Evolutionary conservation across 2,329 filamentous ascomycete species (phyloP), one percentile per base, ranked within the genome.

Genomic region (Penicillium palitans): DNA sequence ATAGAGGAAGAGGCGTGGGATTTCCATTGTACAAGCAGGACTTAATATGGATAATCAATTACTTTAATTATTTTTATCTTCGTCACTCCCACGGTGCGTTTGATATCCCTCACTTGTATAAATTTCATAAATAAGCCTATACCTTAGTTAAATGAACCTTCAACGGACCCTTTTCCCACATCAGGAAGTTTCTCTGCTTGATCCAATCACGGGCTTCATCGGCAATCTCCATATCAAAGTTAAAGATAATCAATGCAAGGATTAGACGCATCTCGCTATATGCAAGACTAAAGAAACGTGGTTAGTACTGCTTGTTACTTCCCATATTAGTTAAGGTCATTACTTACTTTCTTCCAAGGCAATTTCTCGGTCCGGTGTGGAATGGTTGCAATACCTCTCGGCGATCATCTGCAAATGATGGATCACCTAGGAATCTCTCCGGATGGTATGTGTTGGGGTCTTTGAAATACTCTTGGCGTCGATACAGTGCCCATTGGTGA

Each of bases 201-300:
- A 33, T 33, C 31, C 31, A 33, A 33, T 70, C 59, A 4, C 63
- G 33, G 33, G 71, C 71, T n/a, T 76, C 71, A 5, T 77, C 68
- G 1, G 71, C 72, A 29, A 81, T 67, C 40, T 68, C 65, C 58
- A 82, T 56, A 56, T 84, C 81, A 62, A 83, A 49, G 31, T 79
- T 79, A 67, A 74, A 83, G 0, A 84, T 61, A 6, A 84, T 62
- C 2, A 75, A 76, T 0, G 79, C 76, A 7, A 84, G 65, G 39
- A 83, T 78, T 6, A 82, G 66, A 5, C 81, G 74, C 74, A 83
- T 80, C 64, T 84, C 81, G 21, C 78, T 72, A 50, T 80, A 81
- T 3, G 81, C 80, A 39, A 84, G 70, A 57, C 79, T 82, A 45
- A 41, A 9, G n/a, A 5, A 12, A 9, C 17, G 2, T 7, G 5